Evolutionary conservation across 768 basidiomycete species (phyloP).

Genomic region (Brasilioporus rufonigricans): DNA sequence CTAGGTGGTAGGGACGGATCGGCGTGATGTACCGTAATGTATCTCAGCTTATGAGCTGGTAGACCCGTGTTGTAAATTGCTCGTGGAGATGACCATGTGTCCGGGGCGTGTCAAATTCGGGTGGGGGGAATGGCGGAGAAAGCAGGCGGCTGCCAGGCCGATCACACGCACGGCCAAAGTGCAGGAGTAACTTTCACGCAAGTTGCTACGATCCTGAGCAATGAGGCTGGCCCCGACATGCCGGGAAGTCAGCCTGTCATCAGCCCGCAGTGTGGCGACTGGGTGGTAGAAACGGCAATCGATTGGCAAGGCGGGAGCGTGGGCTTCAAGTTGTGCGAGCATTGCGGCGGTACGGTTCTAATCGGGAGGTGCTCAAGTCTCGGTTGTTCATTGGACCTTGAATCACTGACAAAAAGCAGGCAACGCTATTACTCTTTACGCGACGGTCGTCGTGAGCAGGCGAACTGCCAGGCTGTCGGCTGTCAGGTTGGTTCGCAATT

Average conservation of each 20-base stretch:
- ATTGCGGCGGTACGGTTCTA: constrained; percentile 10
- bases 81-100: not conserved
- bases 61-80: no score
- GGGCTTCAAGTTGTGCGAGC: not conserved
- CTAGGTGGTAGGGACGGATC: no score
- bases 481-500: constrained; percentile 10
- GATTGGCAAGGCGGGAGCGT: not conserved
- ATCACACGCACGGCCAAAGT: not conserved
- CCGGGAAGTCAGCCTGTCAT: not conserved
- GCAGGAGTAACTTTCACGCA: not conserved
- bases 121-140: not conserved
- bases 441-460: not conserved
- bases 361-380: not conserved
- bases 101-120: no score
- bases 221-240: constrained; percentile 6
- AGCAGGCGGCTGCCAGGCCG: not conserved
- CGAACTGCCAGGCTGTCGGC: constrained; percentile 1
- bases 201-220: not conserved
- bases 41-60: no score
- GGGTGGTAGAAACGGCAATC: constrained; percentile 2
- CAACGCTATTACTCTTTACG: constrained; percentile 9
- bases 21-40: no score
- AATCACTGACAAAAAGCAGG: constrained; percentile 1
- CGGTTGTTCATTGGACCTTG: not conserved
- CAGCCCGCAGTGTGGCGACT: not conserved